phyloP scores from a whole-genome alignment of 345 rosid genomes.

The Syzygium oleosum region DNA sequence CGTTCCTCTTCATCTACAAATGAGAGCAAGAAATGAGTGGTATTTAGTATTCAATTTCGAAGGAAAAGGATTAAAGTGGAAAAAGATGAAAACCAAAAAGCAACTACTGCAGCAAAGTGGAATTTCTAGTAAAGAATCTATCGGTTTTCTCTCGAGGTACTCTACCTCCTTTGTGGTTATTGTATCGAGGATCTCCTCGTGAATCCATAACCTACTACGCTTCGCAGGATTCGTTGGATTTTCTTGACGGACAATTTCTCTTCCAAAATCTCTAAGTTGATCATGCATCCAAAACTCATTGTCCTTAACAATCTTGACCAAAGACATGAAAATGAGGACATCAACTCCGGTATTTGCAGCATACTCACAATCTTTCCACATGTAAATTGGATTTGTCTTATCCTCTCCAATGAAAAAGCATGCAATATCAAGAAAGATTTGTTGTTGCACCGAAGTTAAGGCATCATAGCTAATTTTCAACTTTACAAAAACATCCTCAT shows the following conservation, averaged over 20 bases:
- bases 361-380: neutral
- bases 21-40: neutral
- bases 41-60: rapidly evolving
- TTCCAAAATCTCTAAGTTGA: neutral
- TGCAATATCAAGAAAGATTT: constrained; percentile 2
- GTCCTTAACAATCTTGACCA: neutral
- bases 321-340: neutral
- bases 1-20: neutral
- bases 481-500: neutral
- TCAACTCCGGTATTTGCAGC: neutral
- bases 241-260: neutral
- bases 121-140: neutral
- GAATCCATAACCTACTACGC: neutral
- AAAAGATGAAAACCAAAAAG: neutral
- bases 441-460: neutral
- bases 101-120: rapidly evolving
- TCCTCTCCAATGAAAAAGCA: neutral
- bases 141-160: rapidly evolving
- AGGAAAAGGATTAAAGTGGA: neutral
- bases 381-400: neutral
- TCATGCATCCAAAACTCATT: neutral
- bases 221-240: neutral
- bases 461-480: neutral
- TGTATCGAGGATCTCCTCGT: neutral
- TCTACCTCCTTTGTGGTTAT: neutral